A percentile compares a stretch with the other conserved stretches of the same genome.
Conservation (phyloP, 768 basidiomycete genomes). For the Boletus subcaerulescens region DNA sequence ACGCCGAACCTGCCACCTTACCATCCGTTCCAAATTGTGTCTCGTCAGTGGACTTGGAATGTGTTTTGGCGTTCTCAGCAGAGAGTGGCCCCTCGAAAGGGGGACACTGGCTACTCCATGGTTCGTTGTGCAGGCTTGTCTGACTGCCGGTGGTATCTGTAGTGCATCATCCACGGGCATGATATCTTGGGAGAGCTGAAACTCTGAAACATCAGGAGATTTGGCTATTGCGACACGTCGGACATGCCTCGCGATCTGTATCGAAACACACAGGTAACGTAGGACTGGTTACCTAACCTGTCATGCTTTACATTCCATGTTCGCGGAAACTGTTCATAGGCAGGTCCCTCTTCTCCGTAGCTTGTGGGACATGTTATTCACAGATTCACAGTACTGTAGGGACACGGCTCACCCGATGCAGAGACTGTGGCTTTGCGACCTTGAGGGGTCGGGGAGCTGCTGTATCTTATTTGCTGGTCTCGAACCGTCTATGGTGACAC, state of each 20-base stretch:
- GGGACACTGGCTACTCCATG: neutral
- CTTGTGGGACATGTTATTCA: slow-evolving; percentile 31
- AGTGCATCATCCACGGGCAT: too few species aligned
- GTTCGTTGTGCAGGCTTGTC: neutral
- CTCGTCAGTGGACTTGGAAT: too few species aligned
- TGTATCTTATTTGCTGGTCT: slow-evolving; percentile 43
- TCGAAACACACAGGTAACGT: slow-evolving; percentile 65
- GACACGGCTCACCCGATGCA: slow-evolving; percentile 39
- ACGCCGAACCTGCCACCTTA: too few species aligned
- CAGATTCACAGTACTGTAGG: neutral
- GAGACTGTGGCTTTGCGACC: slow-evolving; percentile 29
- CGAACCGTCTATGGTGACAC: slow-evolving; percentile 26
- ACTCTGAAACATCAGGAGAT: too few species aligned
- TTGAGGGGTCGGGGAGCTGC: slow-evolving; percentile 33
- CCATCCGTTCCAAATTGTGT: too few species aligned
- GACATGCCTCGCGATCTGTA: slow-evolving; percentile 54
- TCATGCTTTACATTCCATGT: slow-evolving; percentile 59
- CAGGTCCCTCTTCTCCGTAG: slow-evolving; percentile 43
- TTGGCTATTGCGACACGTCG: neutral
- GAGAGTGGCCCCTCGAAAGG: too few species aligned
- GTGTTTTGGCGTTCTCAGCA: too few species aligned
- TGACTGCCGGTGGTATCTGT: too few species aligned
- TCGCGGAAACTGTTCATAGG: slow-evolving; percentile 39
- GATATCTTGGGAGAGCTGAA: too few species aligned
- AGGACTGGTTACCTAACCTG: slow-evolving; percentile 38